Evolutionary conservation across 1,284 basidiomycete genomes (phyloP), one percentile per base, ranked within the genome.

Genomic region (Taiwanofungus camphoratus): DNA sequence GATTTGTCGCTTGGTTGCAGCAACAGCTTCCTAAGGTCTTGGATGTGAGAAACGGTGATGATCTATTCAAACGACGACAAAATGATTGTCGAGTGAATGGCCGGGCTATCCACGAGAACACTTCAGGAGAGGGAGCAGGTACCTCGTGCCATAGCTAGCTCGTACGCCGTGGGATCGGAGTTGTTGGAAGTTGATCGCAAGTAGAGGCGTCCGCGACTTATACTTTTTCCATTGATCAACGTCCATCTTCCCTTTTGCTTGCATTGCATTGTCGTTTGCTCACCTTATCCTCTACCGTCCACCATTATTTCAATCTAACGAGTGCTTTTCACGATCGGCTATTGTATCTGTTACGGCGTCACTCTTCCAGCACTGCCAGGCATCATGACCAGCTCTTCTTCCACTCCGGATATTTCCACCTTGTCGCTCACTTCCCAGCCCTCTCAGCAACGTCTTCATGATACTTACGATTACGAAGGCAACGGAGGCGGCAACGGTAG

Each of bases 391-490:
- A 77, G 66, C 62, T 79, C 82, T 54, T 78, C 85, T 42, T 63
- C 68, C 33, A 70, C 74, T 33, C 84, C 86, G 51, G 84, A 88
- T 69, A 76, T 89, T 54, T 79, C 82, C 42, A 70, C 80, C 55
- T 67, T 89, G 58, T 80, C 83, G 59, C 76, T 88, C 65, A 73
- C 74, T 66, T 71, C 77, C 42, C 67, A 69, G 59, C 62, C 68
- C 54, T 69, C 74, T 50, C 78, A 77, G 65, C 80, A 77, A 78
- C 84, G 82, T 74, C 76, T 84, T 73, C 78, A 88, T 70, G 85
- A 88, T 65, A 67, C 70, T 84, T 87, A 87, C 68, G 87, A 89
- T 72, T 86, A 81, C 67, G 83, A 87, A 63, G 74, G 70, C 65
- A 69, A 69, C 60, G 63, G 52, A 57, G 59, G 66, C 56, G 62